phyloP scores from a whole-genome alignment of 768 basidiomycete genomes.

The Termitomyces sp. region DNA sequence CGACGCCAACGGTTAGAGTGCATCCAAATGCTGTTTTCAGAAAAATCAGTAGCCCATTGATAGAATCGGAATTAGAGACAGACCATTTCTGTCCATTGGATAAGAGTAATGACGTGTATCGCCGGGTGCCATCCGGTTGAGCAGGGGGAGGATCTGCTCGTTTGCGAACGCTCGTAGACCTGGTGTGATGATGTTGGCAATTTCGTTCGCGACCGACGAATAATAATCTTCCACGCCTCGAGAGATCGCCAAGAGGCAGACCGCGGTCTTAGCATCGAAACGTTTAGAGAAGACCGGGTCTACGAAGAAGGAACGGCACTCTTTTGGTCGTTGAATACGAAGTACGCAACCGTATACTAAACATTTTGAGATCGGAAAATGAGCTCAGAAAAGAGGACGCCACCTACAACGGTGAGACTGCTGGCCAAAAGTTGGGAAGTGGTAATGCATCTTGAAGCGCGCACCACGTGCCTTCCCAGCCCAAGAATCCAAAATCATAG shows the following conservation, averaged over 20 bases:
- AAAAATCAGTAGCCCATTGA: background rate
- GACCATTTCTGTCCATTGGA: background rate
- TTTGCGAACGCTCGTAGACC: background rate
- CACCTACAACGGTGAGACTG: conserved; percentile 40
- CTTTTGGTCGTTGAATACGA: conserved; percentile 46
- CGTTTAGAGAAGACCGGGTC: conserved; percentile 59
- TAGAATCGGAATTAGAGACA: background rate
- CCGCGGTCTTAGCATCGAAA: conserved; percentile 65
- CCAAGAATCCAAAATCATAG: conserved; percentile 45
- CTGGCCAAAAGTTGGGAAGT: conserved; percentile 23
- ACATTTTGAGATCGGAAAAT: background rate
- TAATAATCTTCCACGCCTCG: conserved; percentile 55
- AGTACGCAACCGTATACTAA: conserved; percentile 45
- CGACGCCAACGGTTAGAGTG: background rate
- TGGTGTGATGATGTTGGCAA: background rate
- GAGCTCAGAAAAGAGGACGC: background rate
- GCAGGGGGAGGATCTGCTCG: background rate
- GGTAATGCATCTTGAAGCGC: conserved; percentile 35
- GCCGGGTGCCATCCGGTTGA: background rate
- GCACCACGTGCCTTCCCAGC: conserved; percentile 50
- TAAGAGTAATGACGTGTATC: background rate
- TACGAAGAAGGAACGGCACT: conserved; percentile 53
- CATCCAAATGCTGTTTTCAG: background rate
- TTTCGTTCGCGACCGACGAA: conserved; percentile 28
- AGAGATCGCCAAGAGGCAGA: conserved; percentile 58